Conservation (phyloP, 1,139 yeast genomes). For the Blastobotrys elegans region DNA sequence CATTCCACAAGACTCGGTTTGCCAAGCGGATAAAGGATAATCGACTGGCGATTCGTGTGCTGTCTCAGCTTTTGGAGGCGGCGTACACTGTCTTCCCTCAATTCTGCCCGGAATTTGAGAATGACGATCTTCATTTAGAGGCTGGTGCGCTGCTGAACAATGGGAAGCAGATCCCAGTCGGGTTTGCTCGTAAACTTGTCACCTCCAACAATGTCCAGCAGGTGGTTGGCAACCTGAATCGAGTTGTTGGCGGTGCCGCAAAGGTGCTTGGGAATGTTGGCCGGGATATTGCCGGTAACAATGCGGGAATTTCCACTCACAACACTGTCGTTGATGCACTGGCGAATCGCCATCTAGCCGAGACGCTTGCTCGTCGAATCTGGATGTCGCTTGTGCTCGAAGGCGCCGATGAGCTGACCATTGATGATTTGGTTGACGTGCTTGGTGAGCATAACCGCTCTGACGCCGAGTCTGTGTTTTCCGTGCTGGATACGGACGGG, state of each 20-base stretch:
- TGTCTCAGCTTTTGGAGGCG: slow-evolving; percentile 33
- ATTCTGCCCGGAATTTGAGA: slow-evolving; percentile 35
- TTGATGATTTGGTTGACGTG: slow-evolving; percentile 36
- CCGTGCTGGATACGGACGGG: slow-evolving; percentile 35
- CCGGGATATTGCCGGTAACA: slow-evolving; percentile 26
- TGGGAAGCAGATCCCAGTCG: slow-evolving; percentile 17
- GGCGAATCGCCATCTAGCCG: slow-evolving; percentile 29
- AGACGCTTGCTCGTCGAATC: slow-evolving; percentile 36
- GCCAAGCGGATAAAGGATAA: slow-evolving; percentile 37
- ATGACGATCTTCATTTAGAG: slow-evolving; percentile 34
- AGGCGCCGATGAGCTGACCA: slow-evolving; percentile 33
- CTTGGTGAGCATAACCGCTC: slow-evolving; percentile 31
- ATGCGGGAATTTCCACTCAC: slow-evolving; percentile 20
- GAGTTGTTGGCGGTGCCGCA: slow-evolving; percentile 32
- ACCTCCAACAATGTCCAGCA: slow-evolving; percentile 25
- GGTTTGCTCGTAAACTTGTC: slow-evolving; percentile 21
- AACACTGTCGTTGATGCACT: slow-evolving; percentile 36
- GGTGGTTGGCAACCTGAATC: slow-evolving; percentile 29
- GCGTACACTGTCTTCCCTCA: slow-evolving; percentile 38
- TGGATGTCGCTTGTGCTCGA: slow-evolving; percentile 42
- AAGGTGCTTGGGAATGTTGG: slow-evolving; percentile 31
- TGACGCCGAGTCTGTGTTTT: slow-evolving; percentile 35
- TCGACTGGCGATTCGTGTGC: slow-evolving; percentile 32
- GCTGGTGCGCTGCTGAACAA: slow-evolving; percentile 30
- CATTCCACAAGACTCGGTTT: slow-evolving; percentile 40